phyloP scores from a whole-genome alignment of 1,284 basidiomycete genomes.

The Microbotryomycetes sp. region DNA sequence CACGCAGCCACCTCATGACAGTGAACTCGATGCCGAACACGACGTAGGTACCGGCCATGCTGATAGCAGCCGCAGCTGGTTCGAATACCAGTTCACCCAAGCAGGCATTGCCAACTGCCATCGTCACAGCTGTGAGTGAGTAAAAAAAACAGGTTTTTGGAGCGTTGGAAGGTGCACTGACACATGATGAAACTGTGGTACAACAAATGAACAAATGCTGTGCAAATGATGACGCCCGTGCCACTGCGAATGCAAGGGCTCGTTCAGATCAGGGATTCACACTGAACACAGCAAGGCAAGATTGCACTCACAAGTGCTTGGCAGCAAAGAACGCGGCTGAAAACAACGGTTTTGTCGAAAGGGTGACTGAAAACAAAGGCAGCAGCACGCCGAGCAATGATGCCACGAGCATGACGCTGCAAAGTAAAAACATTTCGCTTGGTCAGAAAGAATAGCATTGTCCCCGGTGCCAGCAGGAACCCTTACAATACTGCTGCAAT shows the following conservation, averaged over 20 bases:
- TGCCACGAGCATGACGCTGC: conserved; percentile 41
- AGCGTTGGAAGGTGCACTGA: neutral
- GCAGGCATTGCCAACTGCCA: conserved; percentile 41
- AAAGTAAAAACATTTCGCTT: neutral
- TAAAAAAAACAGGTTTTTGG: neutral
- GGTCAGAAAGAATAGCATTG: neutral
- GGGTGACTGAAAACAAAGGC: conserved; percentile 34
- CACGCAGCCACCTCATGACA: conserved; percentile 37
- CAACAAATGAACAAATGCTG: conserved; percentile 47
- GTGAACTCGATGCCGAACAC: conserved; percentile 43
- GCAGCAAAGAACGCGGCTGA: conserved; percentile 42
- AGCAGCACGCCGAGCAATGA: conserved; percentile 43
- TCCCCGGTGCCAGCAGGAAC: too few species aligned
- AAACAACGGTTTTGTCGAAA: conserved; percentile 13
- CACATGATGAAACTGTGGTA: conserved; percentile 44
- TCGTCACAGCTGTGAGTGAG: conserved; percentile 32
- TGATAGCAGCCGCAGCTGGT: conserved; percentile 45
- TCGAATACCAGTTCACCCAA: conserved; percentile 46
- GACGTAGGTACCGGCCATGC: conserved; percentile 39
- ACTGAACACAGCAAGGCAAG: neutral
- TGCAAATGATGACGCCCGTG: conserved; percentile 46
- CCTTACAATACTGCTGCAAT: conserved; percentile 44
- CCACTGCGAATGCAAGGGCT: conserved; percentile 24
- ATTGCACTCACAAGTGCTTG: conserved; percentile 38
- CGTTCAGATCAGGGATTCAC: conserved; percentile 27